Evolutionary conservation across 495 filamentous ascomycete species (phyloP).

Genomic region (Lasiosphaeria ovina): DNA sequence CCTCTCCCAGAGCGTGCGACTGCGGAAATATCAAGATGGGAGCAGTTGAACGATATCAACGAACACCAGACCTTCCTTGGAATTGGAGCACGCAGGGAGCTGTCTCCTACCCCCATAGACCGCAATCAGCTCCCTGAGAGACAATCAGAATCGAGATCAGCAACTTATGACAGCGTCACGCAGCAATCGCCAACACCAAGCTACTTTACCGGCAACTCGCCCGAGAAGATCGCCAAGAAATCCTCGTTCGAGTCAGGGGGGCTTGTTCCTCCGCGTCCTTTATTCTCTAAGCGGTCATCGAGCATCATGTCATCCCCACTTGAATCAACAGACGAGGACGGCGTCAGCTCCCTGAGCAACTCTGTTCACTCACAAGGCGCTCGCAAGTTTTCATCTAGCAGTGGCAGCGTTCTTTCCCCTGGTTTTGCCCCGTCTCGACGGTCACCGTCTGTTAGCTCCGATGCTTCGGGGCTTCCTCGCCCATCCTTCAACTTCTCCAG

Average conservation of each 20-base stretch:
- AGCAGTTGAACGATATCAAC: slow-evolving; percentile 30
- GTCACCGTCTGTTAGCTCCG: slow-evolving; percentile 81
- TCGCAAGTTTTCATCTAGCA: slow-evolving; percentile 65
- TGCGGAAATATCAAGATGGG: slow-evolving; percentile 30
- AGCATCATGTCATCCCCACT: slow-evolving; percentile 47
- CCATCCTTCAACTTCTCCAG: slow-evolving; percentile 92
- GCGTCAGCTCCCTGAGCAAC: slow-evolving; percentile 32
- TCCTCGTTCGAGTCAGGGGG: slow-evolving; percentile 38
- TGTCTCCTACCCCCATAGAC: slow-evolving; percentile 41
- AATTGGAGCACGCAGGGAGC: slow-evolving; percentile 43
- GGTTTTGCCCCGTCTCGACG: slow-evolving; percentile 54
- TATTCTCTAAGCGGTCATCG: slow-evolving; percentile 47
- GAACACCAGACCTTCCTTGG: slow-evolving; percentile 36
- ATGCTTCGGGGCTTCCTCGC: slow-evolving; percentile 62
- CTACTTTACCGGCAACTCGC: slow-evolving; percentile 29
- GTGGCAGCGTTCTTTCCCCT: slow-evolving; percentile 63
- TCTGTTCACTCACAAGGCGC: slow-evolving; percentile 45
- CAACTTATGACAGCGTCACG: slow-evolving; percentile 21
- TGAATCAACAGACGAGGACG: slow-evolving; percentile 40
- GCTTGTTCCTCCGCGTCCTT: slow-evolving; percentile 43
- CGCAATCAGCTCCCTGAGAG: slow-evolving; percentile 9
- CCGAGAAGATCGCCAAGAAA: slow-evolving; percentile 39
- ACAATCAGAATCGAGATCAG: slow-evolving; percentile 17
- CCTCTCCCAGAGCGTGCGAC: slow-evolving; percentile 41
- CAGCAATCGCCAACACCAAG: slow-evolving; percentile 23